Percentiles rank a stretch among this genome's conserved stretches.
Conservation (phyloP, 2,329 filamentous ascomycete genomes). For the Elsinoe fawcettii region DNA sequence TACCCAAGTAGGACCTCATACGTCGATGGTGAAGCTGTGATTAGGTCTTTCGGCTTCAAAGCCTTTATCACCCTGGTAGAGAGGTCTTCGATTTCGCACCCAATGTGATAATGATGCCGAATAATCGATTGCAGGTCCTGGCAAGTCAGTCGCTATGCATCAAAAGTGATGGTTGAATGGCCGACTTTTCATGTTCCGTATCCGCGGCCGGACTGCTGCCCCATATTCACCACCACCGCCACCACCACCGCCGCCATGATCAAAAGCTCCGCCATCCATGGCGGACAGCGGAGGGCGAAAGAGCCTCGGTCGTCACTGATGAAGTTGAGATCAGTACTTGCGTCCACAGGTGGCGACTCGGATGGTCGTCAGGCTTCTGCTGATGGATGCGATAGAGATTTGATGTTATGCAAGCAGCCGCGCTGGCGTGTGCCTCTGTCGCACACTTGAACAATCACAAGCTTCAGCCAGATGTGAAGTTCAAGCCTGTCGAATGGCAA, state of each 20-base stretch:
- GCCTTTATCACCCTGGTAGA: slow-evolving; percentile 61
- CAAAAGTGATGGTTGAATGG: neutral
- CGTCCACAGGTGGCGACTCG: neutral
- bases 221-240: slow-evolving; percentile 16
- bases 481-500: neutral
- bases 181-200: slow-evolving; percentile 17
- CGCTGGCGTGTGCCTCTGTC: neutral
- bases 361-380: neutral
- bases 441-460: neutral
- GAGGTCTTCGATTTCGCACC: slow-evolving; percentile 74
- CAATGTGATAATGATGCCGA: slow-evolving; percentile 83
- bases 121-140: slow-evolving; percentile 89
- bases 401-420: neutral
- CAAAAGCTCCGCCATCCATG: slow-evolving; percentile 19
- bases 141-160: slow-evolving; percentile 3
- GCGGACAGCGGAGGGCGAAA: neutral
- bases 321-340: no score
- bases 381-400: neutral
- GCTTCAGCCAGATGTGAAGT: neutral
- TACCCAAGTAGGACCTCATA: slow-evolving; percentile 37
- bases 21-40: slow-evolving; percentile 82
- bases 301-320: no score
- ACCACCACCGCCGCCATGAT: slow-evolving; percentile 17
- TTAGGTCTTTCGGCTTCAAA: slow-evolving; percentile 79
- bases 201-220: slow-evolving; percentile 12